Conservation (phyloP, 768 basidiomycete genomes). For the Lyophyllum shimeji region DNA sequence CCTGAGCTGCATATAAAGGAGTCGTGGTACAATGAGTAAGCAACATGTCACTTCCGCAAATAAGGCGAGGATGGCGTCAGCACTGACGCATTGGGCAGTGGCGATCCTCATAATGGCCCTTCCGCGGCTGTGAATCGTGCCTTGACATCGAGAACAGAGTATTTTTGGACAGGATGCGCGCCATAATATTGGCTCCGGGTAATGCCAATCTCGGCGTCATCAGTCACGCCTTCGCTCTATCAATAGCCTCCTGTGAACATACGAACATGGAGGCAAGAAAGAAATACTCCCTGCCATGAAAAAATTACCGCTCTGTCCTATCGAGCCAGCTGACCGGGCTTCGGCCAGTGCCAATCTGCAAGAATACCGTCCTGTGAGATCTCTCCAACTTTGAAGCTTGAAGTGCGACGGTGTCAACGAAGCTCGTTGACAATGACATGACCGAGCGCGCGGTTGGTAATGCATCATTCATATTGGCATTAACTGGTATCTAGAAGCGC, state of each 20-base stretch:
- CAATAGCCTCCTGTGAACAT: neutral
- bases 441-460: neutral
- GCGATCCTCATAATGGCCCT: too few relatives aligned
- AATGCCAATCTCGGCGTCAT: neutral
- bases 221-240: neutral
- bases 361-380: too few relatives aligned
- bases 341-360: too few relatives aligned
- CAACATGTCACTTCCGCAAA: neutral
- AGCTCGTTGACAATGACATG: neutral
- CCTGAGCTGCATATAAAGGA: neutral
- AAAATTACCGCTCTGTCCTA: neutral
- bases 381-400: too few relatives aligned
- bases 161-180: neutral
- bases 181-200: neutral
- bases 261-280: neutral
- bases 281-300: neutral
- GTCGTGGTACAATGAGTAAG: neutral
- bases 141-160: neutral
- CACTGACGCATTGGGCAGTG: too few relatives aligned
- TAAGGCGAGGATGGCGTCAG: neutral
- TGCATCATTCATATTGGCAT: neutral
- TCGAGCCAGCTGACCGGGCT: too few relatives aligned
- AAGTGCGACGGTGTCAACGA: neutral
- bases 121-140: neutral
- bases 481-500: neutral